These are phyloP conservation scores for Geotrichum histeridarum DNA, from an alignment of 1,139 yeast genomes.

Conservation along the genomic window DNA sequence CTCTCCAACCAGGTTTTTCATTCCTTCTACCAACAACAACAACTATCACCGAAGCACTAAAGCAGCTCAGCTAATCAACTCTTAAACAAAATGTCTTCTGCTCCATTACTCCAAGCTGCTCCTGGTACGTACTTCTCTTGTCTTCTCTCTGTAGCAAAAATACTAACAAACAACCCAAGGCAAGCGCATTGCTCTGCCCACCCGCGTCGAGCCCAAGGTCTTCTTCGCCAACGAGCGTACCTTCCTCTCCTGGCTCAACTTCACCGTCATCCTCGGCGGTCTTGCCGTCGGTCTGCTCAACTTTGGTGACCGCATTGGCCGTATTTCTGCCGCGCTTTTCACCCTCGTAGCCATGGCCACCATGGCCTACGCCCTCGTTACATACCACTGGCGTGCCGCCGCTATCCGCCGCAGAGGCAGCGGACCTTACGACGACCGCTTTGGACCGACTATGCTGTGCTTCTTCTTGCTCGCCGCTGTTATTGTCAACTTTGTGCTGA, in stretches of 20 bases:
- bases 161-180: constrained; percentile 38
- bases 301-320: constrained; percentile 91
- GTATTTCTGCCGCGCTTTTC: constrained; percentile 89
- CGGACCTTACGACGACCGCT: constrained; percentile 96
- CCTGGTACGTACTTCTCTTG: constrained; percentile 43
- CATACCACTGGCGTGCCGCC: constrained; percentile 99
- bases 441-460: constrained; percentile 98
- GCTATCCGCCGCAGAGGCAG: constrained; percentile 96
- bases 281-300: constrained; percentile 91
- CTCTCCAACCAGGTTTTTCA: not conserved
- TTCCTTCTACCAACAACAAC: not conserved
- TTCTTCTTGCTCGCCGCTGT: constrained; percentile 88
- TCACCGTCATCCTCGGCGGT: constrained; percentile 95
- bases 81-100: constrained; percentile 45
- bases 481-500: constrained; percentile 79
- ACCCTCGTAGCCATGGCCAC: constrained; percentile 93
- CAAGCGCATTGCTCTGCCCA: constrained; percentile 94
- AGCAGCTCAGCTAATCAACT: no score
- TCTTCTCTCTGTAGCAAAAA: not conserved
- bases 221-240: constrained; percentile 96
- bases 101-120: constrained; percentile 57
- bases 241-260: constrained; percentile 94
- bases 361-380: constrained; percentile 89
- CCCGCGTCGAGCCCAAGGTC: constrained; percentile 96
- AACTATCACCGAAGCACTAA: no score